These are phyloP conservation scores for Coemansia sp. DNA, from an alignment of 192 early-diverging fungal species.

Conservation along the genomic window DNA sequence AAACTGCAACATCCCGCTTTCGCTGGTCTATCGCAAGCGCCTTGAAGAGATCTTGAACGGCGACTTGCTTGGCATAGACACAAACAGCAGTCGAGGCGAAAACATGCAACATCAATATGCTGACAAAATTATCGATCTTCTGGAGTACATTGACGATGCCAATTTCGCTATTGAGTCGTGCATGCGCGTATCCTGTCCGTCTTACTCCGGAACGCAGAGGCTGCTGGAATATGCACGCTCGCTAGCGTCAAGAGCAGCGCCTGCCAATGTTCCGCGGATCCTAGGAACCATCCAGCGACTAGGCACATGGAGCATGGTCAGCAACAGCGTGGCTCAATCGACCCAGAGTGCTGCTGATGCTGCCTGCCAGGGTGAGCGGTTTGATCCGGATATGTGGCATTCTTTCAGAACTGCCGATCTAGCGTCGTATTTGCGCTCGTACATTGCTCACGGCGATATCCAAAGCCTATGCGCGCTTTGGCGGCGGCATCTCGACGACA, in stretches of 20 bases:
- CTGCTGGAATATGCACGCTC: slow-evolving; percentile 29
- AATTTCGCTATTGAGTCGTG: slow-evolving; percentile 21
- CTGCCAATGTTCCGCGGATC: background rate
- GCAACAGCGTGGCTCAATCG: background rate
- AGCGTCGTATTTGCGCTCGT: slow-evolving; percentile 36
- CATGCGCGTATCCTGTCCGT: slow-evolving; percentile 11
- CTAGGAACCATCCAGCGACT: slow-evolving; percentile 26
- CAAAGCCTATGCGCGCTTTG: slow-evolving; percentile 48
- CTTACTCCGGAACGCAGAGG: slow-evolving; percentile 12
- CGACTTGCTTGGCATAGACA: background rate
- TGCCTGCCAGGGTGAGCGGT: background rate
- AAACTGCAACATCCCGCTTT: slow-evolving; percentile 18
- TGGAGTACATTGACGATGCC: slow-evolving; percentile 18
- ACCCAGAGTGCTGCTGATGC: background rate
- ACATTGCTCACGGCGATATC: slow-evolving; percentile 52
- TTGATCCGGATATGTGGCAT: slow-evolving; percentile 54
- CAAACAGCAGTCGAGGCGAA: background rate
- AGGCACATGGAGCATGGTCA: slow-evolving; percentile 44
- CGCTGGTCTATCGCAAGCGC: slow-evolving; percentile 29
- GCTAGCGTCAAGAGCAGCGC: slow-evolving; percentile 1
- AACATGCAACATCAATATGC: background rate
- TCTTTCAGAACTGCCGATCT: slow-evolving; percentile 52
- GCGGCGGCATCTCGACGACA: slow-evolving; percentile 55
- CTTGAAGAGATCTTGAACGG: slow-evolving; percentile 16
- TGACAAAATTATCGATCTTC: slow-evolving; percentile 11